These are phyloP conservation scores for Paecilomyces sp. DNA, from an alignment of 2,329 filamentous ascomycete species.

Conservation along the genomic window DNA sequence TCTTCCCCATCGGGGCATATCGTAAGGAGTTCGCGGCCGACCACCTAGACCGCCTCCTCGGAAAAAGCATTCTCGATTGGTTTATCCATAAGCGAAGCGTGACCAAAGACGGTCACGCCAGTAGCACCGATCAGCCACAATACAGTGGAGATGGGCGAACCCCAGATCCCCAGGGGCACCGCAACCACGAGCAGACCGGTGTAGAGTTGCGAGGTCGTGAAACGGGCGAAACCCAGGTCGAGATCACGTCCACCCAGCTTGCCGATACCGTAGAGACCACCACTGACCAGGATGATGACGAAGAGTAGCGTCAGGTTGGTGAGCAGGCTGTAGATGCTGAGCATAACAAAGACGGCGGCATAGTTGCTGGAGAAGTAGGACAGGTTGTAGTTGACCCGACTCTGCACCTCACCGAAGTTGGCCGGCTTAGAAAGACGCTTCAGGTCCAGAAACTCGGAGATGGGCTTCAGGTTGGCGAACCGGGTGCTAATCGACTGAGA, in stretches of 20 bases:
- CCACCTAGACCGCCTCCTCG: conserved; percentile 99
- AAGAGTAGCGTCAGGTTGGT: conserved; percentile 83
- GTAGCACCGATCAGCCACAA: conserved; percentile 96
- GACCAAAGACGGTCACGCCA: conserved; percentile 87
- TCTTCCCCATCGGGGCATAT: conserved; percentile 98
- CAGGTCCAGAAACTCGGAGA: conserved; percentile 91
- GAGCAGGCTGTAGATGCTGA: conserved; percentile 90
- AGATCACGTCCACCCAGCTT: conserved; percentile 85
- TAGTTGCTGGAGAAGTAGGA: conserved; percentile 99
- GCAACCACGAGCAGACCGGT: conserved; percentile 76
- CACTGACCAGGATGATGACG: conserved; percentile 80
- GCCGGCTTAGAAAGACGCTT: conserved; percentile 92
- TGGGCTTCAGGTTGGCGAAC: conserved; percentile 85
- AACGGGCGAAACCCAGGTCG: conserved; percentile 72
- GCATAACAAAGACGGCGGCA: conserved; percentile 85
- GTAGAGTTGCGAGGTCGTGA: conserved; percentile 89
- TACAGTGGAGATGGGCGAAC: conserved; percentile 75
- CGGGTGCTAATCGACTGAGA: conserved; percentile 70
- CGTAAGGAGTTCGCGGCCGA: conserved; percentile 97
- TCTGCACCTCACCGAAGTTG: conserved; percentile 86
- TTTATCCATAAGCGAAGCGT: conserved; percentile 94
- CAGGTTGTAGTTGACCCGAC: conserved; percentile 93
- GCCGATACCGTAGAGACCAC: conserved; percentile 84
- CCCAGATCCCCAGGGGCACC: conserved; percentile 76
- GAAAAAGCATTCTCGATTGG: conserved; percentile 99